A percentile compares a stretch with the other conserved stretches of the same genome.
Evolutionary conservation across 495 filamentous ascomycete genomes (phyloP).

Genomic region (Cairneyella variabilis): DNA sequence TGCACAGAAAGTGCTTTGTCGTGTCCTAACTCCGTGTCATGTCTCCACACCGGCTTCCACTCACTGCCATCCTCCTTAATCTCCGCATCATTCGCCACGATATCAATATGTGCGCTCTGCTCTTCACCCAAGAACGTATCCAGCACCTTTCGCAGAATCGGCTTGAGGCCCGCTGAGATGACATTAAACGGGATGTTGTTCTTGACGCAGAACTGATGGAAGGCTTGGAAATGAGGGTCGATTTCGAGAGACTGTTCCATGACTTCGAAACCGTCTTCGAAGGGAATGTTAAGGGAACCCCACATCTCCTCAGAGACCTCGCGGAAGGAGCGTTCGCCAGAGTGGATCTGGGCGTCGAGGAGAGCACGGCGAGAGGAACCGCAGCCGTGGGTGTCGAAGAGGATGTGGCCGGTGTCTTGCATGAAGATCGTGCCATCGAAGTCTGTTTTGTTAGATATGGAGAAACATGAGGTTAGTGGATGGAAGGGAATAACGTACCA

Average conservation of each 20-base stretch:
- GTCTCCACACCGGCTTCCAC: constrained; percentile 71
- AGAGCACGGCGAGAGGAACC: constrained; percentile 49
- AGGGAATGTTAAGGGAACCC: constrained; percentile 63
- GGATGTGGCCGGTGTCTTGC: constrained; percentile 73
- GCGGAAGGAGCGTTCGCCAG: constrained; percentile 63
- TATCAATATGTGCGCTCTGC: constrained; percentile 50
- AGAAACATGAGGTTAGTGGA: background rate
- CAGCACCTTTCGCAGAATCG: constrained; percentile 57
- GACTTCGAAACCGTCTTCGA: constrained; percentile 69
- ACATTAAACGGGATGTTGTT: constrained; percentile 70
- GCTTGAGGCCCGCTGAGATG: constrained; percentile 69
- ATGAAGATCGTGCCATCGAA: constrained; percentile 79
- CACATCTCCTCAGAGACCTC: constrained; percentile 80
- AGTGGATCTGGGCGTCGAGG: constrained; percentile 65
- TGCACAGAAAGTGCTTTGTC: constrained; percentile 66
- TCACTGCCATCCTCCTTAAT: constrained; percentile 54
- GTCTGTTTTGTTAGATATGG: constrained; percentile 38
- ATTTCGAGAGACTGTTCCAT: constrained; percentile 63
- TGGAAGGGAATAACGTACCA: constrained; percentile 30
- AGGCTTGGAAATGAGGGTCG: constrained; percentile 61
- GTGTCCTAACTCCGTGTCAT: constrained; percentile 64
- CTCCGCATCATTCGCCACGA: constrained; percentile 66
- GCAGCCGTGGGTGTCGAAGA: constrained; percentile 67
- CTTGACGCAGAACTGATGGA: constrained; percentile 61
- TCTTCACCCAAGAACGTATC: constrained; percentile 63